Evolutionary conservation across 352 stramenopile species (phyloP).

Genomic region (Phytophthora constricta): DNA sequence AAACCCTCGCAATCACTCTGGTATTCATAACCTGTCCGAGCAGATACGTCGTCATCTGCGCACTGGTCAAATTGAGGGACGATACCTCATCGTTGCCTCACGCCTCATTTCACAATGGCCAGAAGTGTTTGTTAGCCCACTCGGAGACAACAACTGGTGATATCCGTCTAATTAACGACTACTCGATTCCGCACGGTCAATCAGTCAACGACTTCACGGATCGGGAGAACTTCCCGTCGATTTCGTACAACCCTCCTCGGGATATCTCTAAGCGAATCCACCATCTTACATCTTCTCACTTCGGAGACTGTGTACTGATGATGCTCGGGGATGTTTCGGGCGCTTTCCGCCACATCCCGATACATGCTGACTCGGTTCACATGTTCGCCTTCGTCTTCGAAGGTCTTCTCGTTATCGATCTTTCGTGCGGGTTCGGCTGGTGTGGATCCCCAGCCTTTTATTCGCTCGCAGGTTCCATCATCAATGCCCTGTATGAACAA

Average conservation of each 20-base stretch:
- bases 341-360: constrained; percentile 39
- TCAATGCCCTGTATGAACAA: constrained; percentile 27
- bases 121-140: constrained; percentile 22
- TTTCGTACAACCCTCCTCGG: constrained; percentile 27
- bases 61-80: constrained; percentile 8
- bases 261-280: constrained; percentile 27
- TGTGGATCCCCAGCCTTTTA: constrained; percentile 41
- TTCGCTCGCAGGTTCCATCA: constrained; percentile 12
- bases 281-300: constrained; percentile 7
- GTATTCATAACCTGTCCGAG: neutral
- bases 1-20: constrained; percentile 5
- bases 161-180: constrained; percentile 29
- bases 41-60: constrained; percentile 14
- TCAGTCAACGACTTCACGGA: constrained; percentile 26
- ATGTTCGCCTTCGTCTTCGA: constrained; percentile 33
- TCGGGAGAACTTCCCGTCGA: constrained; percentile 2
- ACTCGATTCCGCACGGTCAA: constrained; percentile 9
- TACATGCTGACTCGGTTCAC: constrained; percentile 29
- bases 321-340: constrained; percentile 37
- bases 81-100: constrained; percentile 24
- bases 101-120: constrained; percentile 4
- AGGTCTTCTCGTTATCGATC: constrained; percentile 23
- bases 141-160: constrained; percentile 1
- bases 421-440: constrained; percentile 27
- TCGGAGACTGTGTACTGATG: constrained; percentile 11